These are phyloP conservation scores for Aspergillus flavus DNA, from an alignment of 2,329 filamentous ascomycete genomes.

Conservation along the genomic window DNA sequence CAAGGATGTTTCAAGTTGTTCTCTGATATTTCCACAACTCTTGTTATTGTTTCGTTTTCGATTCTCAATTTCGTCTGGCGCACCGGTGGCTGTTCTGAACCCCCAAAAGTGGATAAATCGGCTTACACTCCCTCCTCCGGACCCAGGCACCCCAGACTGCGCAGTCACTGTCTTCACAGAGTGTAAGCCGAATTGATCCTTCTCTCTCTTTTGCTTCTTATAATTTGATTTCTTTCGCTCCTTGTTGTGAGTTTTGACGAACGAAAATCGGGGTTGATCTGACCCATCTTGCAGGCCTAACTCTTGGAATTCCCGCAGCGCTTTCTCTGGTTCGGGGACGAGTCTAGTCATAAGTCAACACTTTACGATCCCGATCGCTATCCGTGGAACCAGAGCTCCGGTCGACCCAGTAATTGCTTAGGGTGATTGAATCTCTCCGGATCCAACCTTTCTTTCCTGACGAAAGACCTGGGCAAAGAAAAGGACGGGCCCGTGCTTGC, in stretches of 20 bases:
- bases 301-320: conserved; percentile 33
- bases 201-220: neutral
- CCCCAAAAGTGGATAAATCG: conserved; percentile 21
- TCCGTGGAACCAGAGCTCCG: conserved; percentile 29
- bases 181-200: conserved; percentile 17
- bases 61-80: conserved; percentile 15
- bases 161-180: conserved; percentile 2
- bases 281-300: conserved; percentile 18
- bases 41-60: conserved; percentile 3
- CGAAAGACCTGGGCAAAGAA: conserved; percentile 10
- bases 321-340: conserved; percentile 24
- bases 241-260: neutral
- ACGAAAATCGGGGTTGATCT: conserved; percentile 13
- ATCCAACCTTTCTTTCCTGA: conserved; percentile 16
- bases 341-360: conserved; percentile 10
- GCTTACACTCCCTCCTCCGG: conserved; percentile 23
- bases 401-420: conserved; percentile 20
- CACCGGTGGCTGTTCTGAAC: conserved; percentile 17
- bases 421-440: conserved; percentile 22
- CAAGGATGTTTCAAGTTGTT: conserved; percentile 8
- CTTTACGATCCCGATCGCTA: conserved; percentile 29
- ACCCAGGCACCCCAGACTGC: conserved; percentile 20
- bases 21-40: neutral
- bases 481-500: conserved; percentile 25
- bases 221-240: conserved; percentile 1